A percentile compares a stretch with the other conserved stretches of the same genome.
phyloP scores from a whole-genome alignment of 768 basidiomycete species.

The Fibroporia radiculosa region DNA sequence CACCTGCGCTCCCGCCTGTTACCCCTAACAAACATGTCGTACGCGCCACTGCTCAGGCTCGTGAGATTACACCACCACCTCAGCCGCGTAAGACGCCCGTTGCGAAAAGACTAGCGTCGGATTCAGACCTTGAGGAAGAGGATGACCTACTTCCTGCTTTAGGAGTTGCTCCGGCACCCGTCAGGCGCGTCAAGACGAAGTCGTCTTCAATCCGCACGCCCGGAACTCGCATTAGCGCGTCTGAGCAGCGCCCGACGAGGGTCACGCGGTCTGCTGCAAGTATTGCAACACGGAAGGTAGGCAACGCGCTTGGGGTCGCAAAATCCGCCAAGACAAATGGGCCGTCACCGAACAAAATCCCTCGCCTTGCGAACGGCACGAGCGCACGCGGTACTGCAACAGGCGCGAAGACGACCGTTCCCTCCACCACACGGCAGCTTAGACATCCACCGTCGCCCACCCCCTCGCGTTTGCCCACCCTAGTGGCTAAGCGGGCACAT shows the following conservation, averaged over 20 bases:
- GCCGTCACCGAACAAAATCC: constrained; percentile 31
- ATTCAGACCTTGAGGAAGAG: constrained; percentile 54
- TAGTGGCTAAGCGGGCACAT: constrained; percentile 47
- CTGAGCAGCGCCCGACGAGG: constrained; percentile 67
- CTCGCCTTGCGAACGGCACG: constrained; percentile 30
- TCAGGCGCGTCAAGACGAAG: constrained; percentile 17
- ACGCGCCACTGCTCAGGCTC: constrained; percentile 61
- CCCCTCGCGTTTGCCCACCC: constrained; percentile 72
- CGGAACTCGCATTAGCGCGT: constrained; percentile 45
- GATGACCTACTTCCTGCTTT: constrained; percentile 62
- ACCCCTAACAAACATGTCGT: constrained; percentile 76
- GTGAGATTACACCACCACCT: constrained; percentile 66
- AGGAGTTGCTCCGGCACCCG: constrained; percentile 37
- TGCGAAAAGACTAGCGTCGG: constrained; percentile 60
- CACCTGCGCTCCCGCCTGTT: constrained; percentile 58
- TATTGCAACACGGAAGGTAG: constrained; percentile 24
- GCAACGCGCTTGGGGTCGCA: constrained; percentile 13
- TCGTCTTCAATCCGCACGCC: constrained; percentile 23
- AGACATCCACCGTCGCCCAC: constrained; percentile 53
- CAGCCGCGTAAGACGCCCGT: constrained; percentile 86
- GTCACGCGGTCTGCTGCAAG: constrained; percentile 66
- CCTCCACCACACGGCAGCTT: constrained; percentile 27
- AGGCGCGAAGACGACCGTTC: constrained; percentile 26
- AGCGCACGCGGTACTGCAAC: constrained; percentile 48
- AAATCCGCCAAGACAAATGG: constrained; percentile 23